Evolutionary conservation across 2,329 filamentous ascomycete genomes (phyloP).

Genomic region (Cercospora sojina): DNA sequence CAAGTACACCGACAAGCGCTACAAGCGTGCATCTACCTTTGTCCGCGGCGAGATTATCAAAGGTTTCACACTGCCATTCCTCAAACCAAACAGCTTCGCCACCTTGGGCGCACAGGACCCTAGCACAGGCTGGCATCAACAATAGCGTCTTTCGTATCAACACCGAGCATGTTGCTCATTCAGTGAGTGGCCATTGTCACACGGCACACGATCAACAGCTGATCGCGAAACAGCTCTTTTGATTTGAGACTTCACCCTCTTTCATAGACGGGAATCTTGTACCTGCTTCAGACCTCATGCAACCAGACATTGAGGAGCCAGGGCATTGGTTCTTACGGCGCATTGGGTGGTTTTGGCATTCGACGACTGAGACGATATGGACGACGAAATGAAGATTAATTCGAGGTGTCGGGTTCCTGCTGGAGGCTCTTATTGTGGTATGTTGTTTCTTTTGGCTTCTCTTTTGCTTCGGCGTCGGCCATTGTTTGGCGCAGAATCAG

Average conservation of each 20-base stretch:
- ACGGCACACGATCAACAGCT: not conserved
- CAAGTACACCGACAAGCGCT: slow-evolving; percentile 86
- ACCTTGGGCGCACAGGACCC: slow-evolving; percentile 25
- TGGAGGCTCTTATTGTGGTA: slow-evolving; percentile 26
- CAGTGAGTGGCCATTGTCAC: slow-evolving; percentile 9
- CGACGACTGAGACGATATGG: slow-evolving; percentile 27
- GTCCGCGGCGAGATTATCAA: slow-evolving; percentile 72
- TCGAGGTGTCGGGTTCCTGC: slow-evolving; percentile 20
- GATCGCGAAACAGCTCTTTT: slow-evolving; percentile 15
- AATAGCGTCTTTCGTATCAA: slow-evolving; percentile 14
- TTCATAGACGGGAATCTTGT: slow-evolving; percentile 18
- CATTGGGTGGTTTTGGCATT: slow-evolving; percentile 21
- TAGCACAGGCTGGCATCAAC: slow-evolving; percentile 19
- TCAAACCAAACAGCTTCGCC: slow-evolving; percentile 15
- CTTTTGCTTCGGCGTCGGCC: slow-evolving; percentile 17
- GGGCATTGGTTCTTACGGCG: slow-evolving; percentile 22
- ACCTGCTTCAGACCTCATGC: slow-evolving; percentile 18
- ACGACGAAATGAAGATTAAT: slow-evolving; percentile 30
- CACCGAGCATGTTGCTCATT: slow-evolving; percentile 3
- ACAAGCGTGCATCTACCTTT: slow-evolving; percentile 78
- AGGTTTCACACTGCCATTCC: slow-evolving; percentile 54
- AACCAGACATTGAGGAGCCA: slow-evolving; percentile 20
- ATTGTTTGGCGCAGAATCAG: slow-evolving; percentile 10
- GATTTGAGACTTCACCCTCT: slow-evolving; percentile 21
- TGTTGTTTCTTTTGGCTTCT: slow-evolving; percentile 21